Evolutionary conservation across 257 asterid genomes (phyloP).

Genomic region (Nicotiana knightiana): DNA sequence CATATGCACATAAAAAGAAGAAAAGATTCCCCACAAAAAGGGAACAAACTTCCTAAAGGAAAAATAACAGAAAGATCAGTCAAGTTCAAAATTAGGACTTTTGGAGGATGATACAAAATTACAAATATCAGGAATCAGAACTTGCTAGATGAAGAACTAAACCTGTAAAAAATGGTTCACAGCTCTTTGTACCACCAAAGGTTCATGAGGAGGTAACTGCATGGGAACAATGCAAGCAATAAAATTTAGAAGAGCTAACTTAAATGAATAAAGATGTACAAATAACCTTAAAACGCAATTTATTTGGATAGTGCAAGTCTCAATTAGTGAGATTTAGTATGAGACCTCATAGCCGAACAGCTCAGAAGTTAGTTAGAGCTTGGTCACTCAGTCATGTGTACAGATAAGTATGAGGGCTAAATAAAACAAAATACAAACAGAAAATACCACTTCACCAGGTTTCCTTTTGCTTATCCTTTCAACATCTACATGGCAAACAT

Average conservation of each 20-base stretch:
- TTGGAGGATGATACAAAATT: background rate
- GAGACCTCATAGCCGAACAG: background rate
- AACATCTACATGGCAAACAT: slow-evolving; percentile 88
- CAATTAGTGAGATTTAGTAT: background rate
- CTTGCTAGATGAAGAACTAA: background rate
- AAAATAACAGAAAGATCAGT: background rate
- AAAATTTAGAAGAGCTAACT: background rate
- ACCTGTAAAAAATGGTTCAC: slow-evolving; percentile 92
- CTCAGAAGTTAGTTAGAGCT: background rate
- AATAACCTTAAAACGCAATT: background rate
- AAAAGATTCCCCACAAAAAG: background rate
- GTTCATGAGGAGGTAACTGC: slow-evolving; percentile 88
- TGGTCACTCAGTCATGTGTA: background rate
- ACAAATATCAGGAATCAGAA: background rate
- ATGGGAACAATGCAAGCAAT: slow-evolving; percentile 7
- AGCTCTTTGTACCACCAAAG: slow-evolving; percentile 72
- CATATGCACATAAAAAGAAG: background rate
- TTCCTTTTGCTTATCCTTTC: slow-evolving; percentile 96
- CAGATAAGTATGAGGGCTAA: background rate
- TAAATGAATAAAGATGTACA: background rate
- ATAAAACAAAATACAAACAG: background rate
- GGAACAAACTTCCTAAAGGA: background rate
- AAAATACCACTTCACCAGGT: slow-evolving; percentile 77
- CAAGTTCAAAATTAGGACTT: background rate
- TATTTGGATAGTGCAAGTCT: background rate